Percentiles rank a stretch among this genome's conserved stretches.
Conservation (phyloP, 306 rosid species). For the Cicer cuneatum region DNA sequence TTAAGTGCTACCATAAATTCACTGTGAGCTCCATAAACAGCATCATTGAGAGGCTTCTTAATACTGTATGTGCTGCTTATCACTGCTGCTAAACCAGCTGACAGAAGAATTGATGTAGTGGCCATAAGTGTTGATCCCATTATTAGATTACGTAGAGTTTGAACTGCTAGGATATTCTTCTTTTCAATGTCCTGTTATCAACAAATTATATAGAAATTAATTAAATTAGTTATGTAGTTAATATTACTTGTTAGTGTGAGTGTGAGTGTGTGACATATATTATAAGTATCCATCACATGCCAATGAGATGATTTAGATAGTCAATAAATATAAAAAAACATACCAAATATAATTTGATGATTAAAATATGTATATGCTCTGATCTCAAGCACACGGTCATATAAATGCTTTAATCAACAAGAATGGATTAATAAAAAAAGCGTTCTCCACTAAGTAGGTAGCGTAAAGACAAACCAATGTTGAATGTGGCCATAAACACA, state of each 20-base stretch:
- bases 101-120: conserved; percentile 78
- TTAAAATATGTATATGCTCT: conserved; percentile 11
- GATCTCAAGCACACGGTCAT: neutral
- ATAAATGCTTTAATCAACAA: no score
- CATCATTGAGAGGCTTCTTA: conserved; percentile 77
- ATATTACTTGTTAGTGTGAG: no score
- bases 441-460: neutral
- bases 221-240: no score
- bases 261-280: no score
- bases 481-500: conserved; percentile 29
- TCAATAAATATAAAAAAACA: neutral
- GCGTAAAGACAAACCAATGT: conserved; percentile 14
- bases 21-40: conserved; percentile 80
- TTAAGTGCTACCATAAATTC: conserved; percentile 88
- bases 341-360: neutral
- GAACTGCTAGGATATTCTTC: conserved; percentile 90
- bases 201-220: neutral
- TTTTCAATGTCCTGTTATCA: conserved; percentile 78
- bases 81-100: conserved; percentile 78
- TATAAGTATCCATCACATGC: no score
- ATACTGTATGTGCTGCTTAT: conserved; percentile 91
- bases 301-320: no score
- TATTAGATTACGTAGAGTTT: conserved; percentile 74
- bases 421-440: neutral
- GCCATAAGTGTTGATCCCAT: conserved; percentile 98